These are phyloP conservation scores for Gryganskiella cystojenkinii DNA, from an alignment of 192 early-diverging fungal genomes.

Conservation along the genomic window DNA sequence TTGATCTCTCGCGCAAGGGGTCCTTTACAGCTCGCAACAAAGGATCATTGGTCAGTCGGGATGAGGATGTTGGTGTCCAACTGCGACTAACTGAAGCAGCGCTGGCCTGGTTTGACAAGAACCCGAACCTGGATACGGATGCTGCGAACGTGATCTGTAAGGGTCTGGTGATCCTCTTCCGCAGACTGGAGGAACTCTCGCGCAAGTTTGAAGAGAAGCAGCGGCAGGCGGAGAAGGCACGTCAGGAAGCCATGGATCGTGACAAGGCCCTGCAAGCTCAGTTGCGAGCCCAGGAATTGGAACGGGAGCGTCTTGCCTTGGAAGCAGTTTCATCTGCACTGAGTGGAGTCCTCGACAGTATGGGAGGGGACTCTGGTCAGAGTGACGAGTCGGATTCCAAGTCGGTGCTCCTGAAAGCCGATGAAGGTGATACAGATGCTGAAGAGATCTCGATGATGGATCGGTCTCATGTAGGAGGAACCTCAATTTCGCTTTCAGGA, in stretches of 20 bases:
- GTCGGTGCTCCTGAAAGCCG: slow-evolving; percentile 35
- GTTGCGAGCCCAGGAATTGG: slow-evolving; percentile 22
- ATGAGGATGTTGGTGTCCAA: slow-evolving; percentile 44
- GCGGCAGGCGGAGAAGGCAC: slow-evolving; percentile 21
- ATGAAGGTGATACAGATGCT: slow-evolving; percentile 46
- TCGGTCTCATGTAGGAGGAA: not conserved
- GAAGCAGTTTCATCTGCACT: slow-evolving; percentile 43
- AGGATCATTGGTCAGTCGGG: slow-evolving; percentile 30
- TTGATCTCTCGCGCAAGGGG: slow-evolving; percentile 50
- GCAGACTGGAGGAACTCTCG: slow-evolving; percentile 43
- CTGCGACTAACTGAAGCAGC: slow-evolving; percentile 51
- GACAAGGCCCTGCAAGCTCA: slow-evolving; percentile 14
- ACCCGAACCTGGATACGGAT: slow-evolving; percentile 53
- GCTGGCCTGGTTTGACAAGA: slow-evolving; percentile 54
- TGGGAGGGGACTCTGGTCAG: slow-evolving; percentile 18
- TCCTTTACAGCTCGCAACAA: slow-evolving; percentile 43
- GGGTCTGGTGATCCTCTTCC: slow-evolving; percentile 43
- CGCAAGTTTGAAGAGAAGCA: slow-evolving; percentile 48
- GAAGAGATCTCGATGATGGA: slow-evolving; percentile 25
- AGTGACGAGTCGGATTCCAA: slow-evolving; percentile 45
- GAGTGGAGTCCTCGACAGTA: slow-evolving; percentile 28
- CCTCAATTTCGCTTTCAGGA: slow-evolving; percentile 4
- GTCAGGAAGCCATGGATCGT: slow-evolving; percentile 9
- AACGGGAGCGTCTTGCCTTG: slow-evolving; percentile 35
- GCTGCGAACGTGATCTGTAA: slow-evolving; percentile 47